Base-by-base conservation (phyloP, 31 red algal species). In the Endocladia muricata region DNA sequence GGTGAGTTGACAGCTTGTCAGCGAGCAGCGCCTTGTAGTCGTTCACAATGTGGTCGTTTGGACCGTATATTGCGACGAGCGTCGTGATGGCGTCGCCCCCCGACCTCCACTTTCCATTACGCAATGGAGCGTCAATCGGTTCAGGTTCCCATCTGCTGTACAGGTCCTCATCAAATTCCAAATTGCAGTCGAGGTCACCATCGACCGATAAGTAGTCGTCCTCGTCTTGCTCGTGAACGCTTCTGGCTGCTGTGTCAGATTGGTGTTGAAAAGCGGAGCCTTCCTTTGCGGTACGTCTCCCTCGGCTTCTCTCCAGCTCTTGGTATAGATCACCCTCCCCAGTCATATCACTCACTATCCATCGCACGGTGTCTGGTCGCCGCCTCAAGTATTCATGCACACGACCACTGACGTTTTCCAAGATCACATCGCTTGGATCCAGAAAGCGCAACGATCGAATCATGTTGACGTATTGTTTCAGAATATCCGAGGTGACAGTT, bases 11-110 rank as follows among this genome's bases (percentile, higher is more conserved):
- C 19, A 97, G 77, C 63, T 83, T 79, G 47, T 88, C 79, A 11
- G 83, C 88, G 19, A 97, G 79, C 15, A 83, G 56, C 7, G 19
- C 55, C 35, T 78, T 78, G 76, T 89, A 97, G 63, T 97, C 94
- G 37, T 87, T 87, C 13, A 93, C 85, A 80, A 93, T 93, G 37
- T 79, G 66, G 51, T 89, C 89, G 37, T 86, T 77, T 9, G 73
- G 56, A 13, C 85, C 84, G 41, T 83, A 90, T 37, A 94, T 77
- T 1, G 66, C 81, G 23, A 76, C 76, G 2, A 94, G 49, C 8
- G 82, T 77, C 37, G 80, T 84, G 31, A 78, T 74, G 30, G 78
- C 78, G 56, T 90, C 86, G 48, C 70, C 61, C 22, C 78, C 79
- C 6, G 78, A 70, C 51, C 58, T 42, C 86, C 79, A 82, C 31